phyloP scores from a whole-genome alignment of 2,329 filamentous ascomycete genomes.

The Aureobasidium sp. region DNA sequence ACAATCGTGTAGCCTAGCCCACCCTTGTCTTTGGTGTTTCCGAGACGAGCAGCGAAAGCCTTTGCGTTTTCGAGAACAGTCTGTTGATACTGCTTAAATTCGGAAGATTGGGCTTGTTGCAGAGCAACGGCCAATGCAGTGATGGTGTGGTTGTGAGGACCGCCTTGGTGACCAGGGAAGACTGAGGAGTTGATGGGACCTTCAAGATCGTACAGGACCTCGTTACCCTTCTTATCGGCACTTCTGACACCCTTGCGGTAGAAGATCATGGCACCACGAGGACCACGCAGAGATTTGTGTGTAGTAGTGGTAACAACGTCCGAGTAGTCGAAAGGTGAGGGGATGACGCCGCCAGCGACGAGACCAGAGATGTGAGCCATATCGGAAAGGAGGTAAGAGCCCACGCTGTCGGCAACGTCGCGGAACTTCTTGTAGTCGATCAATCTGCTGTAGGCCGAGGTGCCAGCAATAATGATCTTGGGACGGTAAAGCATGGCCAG shows the following conservation, averaged over 20 bases:
- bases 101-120: slow-evolving; percentile 82
- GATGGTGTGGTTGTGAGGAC: slow-evolving; percentile 99
- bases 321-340: slow-evolving; percentile 84
- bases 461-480: slow-evolving; percentile 93
- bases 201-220: slow-evolving; percentile 83
- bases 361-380: slow-evolving; percentile 99
- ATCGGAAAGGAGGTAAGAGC: slow-evolving; percentile 91
- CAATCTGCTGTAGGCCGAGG: slow-evolving; percentile 94
- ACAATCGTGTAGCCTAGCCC: slow-evolving; percentile 85
- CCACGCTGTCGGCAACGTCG: slow-evolving; percentile 86
- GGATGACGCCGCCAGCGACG: slow-evolving; percentile 86
- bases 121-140: slow-evolving; percentile 91
- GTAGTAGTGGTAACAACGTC: slow-evolving; percentile 98
- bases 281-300: slow-evolving; percentile 96
- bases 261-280: slow-evolving; percentile 99
- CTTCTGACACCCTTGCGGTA: slow-evolving; percentile 95
- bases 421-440: slow-evolving; percentile 97
- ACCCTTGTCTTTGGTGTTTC: slow-evolving; percentile 55
- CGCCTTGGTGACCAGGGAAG: slow-evolving; percentile 97
- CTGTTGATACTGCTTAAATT: slow-evolving; percentile 92
- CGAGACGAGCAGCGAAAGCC: slow-evolving; percentile 59
- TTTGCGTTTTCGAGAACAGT: slow-evolving; percentile 91
- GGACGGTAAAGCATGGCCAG: slow-evolving; percentile 87
- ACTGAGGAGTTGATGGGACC: slow-evolving; percentile 97
- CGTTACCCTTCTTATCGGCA: slow-evolving; percentile 83